These are phyloP conservation scores for Jaltomata sinuosa DNA, from an alignment of 257 asterid species.

Conservation along the genomic window DNA sequence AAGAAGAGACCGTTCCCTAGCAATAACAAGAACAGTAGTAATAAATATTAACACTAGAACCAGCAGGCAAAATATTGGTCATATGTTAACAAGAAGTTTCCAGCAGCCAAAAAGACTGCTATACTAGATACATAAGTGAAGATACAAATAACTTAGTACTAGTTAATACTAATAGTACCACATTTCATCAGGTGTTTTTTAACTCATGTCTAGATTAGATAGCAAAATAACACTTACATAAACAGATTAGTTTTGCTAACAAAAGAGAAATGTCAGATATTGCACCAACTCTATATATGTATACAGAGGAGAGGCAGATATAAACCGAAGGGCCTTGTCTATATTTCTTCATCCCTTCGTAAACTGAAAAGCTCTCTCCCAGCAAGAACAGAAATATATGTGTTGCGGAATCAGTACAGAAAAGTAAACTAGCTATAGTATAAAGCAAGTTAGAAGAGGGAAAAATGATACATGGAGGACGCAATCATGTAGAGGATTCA, in stretches of 20 bases:
- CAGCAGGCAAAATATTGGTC: not conserved
- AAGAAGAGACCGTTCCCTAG: no score
- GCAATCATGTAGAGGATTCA: not conserved
- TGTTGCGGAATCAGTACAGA: not conserved
- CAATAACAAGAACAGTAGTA: no score
- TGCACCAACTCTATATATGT: not conserved
- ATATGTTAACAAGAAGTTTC: not conserved
- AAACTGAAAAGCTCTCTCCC: not conserved
- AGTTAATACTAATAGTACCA: not conserved
- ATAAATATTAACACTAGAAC: not conserved
- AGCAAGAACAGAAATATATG: not conserved
- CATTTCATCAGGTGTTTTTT: no score
- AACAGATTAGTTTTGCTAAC: not conserved
- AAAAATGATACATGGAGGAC: not conserved
- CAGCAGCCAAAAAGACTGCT: not conserved
- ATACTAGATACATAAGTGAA: not conserved
- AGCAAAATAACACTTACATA: not conserved
- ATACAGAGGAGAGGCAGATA: not conserved
- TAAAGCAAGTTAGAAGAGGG: not conserved
- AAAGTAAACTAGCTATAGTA: not conserved
- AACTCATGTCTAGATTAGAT: not conserved
- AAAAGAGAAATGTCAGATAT: not conserved
- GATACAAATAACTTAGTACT: not conserved
- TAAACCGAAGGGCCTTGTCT: not conserved
- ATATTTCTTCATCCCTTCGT: not conserved